Base-by-base conservation (phyloP, 257 asterid species). In the Solanum sejunctum region DNA sequence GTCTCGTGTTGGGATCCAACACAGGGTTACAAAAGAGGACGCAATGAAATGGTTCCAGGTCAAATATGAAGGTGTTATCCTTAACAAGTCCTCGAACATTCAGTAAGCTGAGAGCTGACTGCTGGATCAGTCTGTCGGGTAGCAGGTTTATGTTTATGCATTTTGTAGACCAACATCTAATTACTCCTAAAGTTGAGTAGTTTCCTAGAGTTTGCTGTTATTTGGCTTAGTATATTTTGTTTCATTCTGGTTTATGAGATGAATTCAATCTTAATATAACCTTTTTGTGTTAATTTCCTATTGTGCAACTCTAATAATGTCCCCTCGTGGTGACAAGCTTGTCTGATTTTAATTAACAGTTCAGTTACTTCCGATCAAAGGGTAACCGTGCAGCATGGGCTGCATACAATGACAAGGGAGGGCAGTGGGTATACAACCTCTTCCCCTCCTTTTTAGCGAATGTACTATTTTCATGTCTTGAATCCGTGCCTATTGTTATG, bases 1-100 rank as follows among this genome's bases (percentile, higher is more conserved):
- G 84, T 54, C 92, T 55, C 92, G 92, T 52, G 92, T 89, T 57
- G 92, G 92, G 71, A 89, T 89, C 84, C 91, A 88, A n/a, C 92
- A 88, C 55, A 80, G 90, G 54, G 92, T 89, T 41, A 89, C 92
- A 10, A 89, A 89, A 84, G 92, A 89, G 2, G 91, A 88, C 11
- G 87, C 91, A 16, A 88, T 88, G 91, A 88, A 88, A 88, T 88
- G 91, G 91, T 89, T 89, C 87, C 92, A 89, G 84, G 89, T 88
- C 85, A 89, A 89, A 61, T 89, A 89, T 51, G 92, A 89, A 54
- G 92, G 92, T 28, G 92, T 89, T 18, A 88, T 89, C 86, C 91
- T 89, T 28, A 89, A 89, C 89, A 89, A 89, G 84, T 81, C 92
- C 39, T 73, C 86, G 26, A 83, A 87, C 81, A 85, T 89, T 55